phyloP scores from a whole-genome alignment of 345 rosid genomes.

The Camelina neglecta region DNA sequence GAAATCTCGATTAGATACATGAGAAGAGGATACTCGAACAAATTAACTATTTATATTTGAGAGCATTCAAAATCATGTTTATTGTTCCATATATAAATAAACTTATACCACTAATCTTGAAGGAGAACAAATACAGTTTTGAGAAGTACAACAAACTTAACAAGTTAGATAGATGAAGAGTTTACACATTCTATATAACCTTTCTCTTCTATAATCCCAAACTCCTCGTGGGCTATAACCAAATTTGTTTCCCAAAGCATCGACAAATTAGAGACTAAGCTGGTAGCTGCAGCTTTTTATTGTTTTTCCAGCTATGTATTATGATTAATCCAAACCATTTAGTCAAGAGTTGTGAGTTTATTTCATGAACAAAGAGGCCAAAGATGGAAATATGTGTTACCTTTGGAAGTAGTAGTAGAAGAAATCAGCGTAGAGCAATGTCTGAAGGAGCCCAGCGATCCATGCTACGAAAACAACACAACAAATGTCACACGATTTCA shows the following conservation, averaged over 20 bases:
- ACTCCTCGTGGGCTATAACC: background rate
- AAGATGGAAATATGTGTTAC: constrained; percentile 42
- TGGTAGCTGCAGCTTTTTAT: constrained; percentile 78
- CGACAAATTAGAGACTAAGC: constrained; percentile 51
- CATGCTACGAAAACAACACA: constrained; percentile 62
- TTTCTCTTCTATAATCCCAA: constrained; percentile 15
- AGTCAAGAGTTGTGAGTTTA: background rate
- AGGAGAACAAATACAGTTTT: background rate
- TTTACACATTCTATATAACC: constrained; percentile 17
- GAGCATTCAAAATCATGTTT: background rate
- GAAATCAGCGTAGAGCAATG: constrained; percentile 76
- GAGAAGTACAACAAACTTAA: constrained; percentile 16
- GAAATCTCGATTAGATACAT: background rate
- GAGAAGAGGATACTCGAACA: background rate
- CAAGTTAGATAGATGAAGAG: constrained; percentile 18
- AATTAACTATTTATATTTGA: background rate
- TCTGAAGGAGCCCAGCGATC: constrained; percentile 76
- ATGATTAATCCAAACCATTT: constrained; percentile 2
- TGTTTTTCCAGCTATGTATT: constrained; percentile 81
- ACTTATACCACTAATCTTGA: background rate
- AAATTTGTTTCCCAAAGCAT: background rate
- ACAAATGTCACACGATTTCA: background rate
- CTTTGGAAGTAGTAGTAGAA: constrained; percentile 81
- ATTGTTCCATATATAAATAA: background rate
- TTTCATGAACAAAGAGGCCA: background rate